phyloP scores from a whole-genome alignment of 768 basidiomycete species.

The Galerina marginata region DNA sequence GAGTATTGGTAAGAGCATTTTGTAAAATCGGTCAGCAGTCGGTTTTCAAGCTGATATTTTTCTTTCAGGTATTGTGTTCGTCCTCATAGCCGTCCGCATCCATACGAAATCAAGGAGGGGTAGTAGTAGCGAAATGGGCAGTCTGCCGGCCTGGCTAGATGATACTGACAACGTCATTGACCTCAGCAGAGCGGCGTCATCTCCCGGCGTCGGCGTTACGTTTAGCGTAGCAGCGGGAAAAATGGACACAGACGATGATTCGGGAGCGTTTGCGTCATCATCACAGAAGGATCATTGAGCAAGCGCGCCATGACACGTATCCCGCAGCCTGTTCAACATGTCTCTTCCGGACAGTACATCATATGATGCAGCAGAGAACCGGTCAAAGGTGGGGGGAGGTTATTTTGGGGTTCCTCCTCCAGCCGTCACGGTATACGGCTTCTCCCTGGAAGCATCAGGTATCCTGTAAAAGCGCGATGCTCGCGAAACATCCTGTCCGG shows the following conservation, averaged over 20 bases:
- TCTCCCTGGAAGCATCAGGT: slow-evolving; percentile 7
- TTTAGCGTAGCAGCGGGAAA: too few species aligned
- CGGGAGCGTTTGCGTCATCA: too few species aligned
- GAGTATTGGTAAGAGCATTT: slow-evolving; percentile 19
- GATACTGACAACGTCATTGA: neutral
- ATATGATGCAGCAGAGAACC: neutral
- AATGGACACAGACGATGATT: too few species aligned
- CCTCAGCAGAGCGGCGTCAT: neutral
- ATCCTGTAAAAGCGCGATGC: neutral
- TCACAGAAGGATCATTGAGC: too few species aligned
- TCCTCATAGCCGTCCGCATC: slow-evolving; percentile 20
- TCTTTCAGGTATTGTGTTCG: slow-evolving; percentile 19
- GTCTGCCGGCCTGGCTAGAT: slow-evolving; percentile 3
- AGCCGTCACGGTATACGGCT: neutral
- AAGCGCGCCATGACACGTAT: too few species aligned
- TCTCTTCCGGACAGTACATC: too few species aligned
- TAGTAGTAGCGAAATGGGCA: neutral
- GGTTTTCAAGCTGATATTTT: neutral
- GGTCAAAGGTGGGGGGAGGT: neutral
- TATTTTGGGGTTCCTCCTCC: too few species aligned
- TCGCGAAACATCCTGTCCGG: neutral
- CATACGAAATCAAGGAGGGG: slow-evolving; percentile 3
- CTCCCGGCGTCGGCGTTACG: too few species aligned
- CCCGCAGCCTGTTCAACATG: too few species aligned
- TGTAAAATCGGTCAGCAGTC: neutral